Evolutionary conservation across 2,329 filamentous ascomycete genomes (phyloP), one percentile per base, ranked within the genome.

Genomic region (Pyricularia pennisetigena): DNA sequence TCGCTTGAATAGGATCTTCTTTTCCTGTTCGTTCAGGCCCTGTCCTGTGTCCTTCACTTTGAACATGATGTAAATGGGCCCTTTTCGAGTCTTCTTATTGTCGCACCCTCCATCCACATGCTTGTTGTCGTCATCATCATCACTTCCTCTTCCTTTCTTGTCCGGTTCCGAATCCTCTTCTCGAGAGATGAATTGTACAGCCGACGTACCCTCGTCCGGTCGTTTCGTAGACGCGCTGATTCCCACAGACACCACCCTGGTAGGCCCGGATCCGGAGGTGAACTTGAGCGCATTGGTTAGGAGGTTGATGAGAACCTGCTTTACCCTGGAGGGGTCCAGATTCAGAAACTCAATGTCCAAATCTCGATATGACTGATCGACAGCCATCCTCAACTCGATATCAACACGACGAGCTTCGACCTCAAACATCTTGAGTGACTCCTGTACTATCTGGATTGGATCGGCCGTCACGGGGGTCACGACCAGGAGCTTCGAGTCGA

Each of bases 261-360:
- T 85, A 20, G 82, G 81, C 23, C 88, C 86, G 0, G 82, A 82
- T 49, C 87, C 87, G 59, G 59, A 28, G 0, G 92, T 94, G 74
- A 94, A 94, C 73, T 94, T 94, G 76, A 94, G 88, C 0, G 91
- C 90, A 73, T 94, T 94, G 8, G 90, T 92, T 9, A 91, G 85
- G 1, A 94, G 82, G 72, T 94, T 94, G 75, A 94, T 93, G 3
- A 94, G 81, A 0, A 94, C 89, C 76, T 94, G 91, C 67, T 91
- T 84, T 66, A 94, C 87, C 28, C 91, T 84, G 20, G 88, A 90
- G 0, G 91, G 89, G 74, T 94, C 92, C 30, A 93, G 77, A 41
- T 83, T 78, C 3, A 93, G 86, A 82, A 87, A 93, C 49, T 90
- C 86, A 41, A 91, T 79, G 0, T 78, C 78, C 1, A 88, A 79